These are phyloP conservation scores for Anastatica hierochuntica DNA, from an alignment of 345 rosid genomes.

Conservation along the genomic window DNA sequence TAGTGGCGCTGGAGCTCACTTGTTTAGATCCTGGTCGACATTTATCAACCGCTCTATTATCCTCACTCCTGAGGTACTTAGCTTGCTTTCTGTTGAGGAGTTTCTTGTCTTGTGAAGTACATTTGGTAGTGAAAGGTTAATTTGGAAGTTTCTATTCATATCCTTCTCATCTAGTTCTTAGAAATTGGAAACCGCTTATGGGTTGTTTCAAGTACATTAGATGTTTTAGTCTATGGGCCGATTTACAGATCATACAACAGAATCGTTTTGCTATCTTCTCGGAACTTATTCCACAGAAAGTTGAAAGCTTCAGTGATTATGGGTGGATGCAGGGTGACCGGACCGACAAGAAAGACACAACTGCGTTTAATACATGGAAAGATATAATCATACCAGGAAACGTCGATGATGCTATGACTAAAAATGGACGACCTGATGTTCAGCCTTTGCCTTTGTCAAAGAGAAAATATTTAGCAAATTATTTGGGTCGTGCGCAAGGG, in stretches of 20 bases:
- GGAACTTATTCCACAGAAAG: background rate
- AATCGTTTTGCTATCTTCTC: background rate
- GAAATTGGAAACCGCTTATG: too few relatives aligned
- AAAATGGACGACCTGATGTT: conserved; percentile 34
- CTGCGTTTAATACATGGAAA: conserved; percentile 96
- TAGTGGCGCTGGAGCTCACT: conserved; percentile 75
- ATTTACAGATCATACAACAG: background rate
- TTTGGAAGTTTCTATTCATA: background rate
- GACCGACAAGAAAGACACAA: conserved; percentile 82
- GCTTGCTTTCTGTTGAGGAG: background rate
- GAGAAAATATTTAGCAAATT: conserved; percentile 83
- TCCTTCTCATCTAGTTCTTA: background rate
- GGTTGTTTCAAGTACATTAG: background rate
- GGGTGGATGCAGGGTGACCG: conserved; percentile 72
- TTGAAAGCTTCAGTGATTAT: background rate
- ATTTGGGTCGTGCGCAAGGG: conserved; percentile 88
- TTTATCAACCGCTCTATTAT: conserved; percentile 68
- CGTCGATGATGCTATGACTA: conserved; percentile 77
- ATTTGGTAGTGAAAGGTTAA: background rate
- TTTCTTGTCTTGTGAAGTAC: background rate
- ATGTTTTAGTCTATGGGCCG: background rate
- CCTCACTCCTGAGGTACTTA: conserved; percentile 74
- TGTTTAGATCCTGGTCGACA: conserved; percentile 66
- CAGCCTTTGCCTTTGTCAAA: conserved; percentile 78
- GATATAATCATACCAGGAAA: conserved; percentile 95